Evolutionary conservation across 495 filamentous ascomycete species (phyloP), one percentile per base, ranked within the genome.

Genomic region (Tuber magnatum): DNA sequence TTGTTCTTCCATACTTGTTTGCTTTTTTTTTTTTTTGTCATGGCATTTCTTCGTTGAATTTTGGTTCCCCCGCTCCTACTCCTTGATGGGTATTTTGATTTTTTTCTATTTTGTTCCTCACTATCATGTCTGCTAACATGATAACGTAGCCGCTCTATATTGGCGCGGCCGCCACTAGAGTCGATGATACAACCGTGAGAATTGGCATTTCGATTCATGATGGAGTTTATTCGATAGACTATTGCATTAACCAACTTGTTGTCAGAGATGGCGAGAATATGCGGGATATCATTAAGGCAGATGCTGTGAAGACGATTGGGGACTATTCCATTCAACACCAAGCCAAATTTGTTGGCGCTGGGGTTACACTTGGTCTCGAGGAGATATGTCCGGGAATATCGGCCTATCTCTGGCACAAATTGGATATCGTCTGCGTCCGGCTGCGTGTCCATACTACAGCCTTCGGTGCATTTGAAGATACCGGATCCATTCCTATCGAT

Each of bases 201-300:
- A 85, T 92, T 28, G 89, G 90, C 7, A 83, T 94, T 70, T 91
- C 91, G 8, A 88, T 92, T 74, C 92, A 93, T 78, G 92, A 96
- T 83, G 87, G 89, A 8, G 91, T 90, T 0, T 97, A 97, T 80
- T 87, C 92, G 35, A 85, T 93, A 48, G 93, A 95, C 81, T 94
- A 92, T 75, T 87, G 88, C 40, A 87, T 94, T 70, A 86, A 88
- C 75, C 83, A 86, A 3, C 83, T 91, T 32, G 80, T 83, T 20
- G 76, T 86, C 39, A 80, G 83, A 1, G 38, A 78, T 10, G 69
- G 83, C 77, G 80, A 85, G 71, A 71, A 82, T 18, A 75, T 83
- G 51, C 39, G 51, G 42, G 86, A 87, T 24, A 80, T 84, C 18
- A 86, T 91, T 46, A 86, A 84, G 42, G 85, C 89, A 68, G 87